Base-by-base conservation (phyloP, 495 filamentous ascomycete genomes). In the Friedmanniomyces endolithicus region DNA sequence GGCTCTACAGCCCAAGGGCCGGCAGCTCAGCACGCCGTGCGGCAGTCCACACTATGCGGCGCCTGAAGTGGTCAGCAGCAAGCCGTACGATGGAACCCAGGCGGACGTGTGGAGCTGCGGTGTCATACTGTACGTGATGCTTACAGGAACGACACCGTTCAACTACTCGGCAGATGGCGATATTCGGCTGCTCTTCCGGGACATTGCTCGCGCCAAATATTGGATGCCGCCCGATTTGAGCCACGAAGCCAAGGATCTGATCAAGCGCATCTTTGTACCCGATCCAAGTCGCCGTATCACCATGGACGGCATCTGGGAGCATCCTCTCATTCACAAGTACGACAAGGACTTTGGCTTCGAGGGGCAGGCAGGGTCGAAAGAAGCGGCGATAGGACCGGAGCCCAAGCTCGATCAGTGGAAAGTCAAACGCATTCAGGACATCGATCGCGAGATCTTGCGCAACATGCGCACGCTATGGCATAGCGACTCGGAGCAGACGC, bases 1-100 rank as follows among this genome's bases (percentile, higher is more conserved):
- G 17, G 89, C 88, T 12, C 71, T 97, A 27, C 90, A 96, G 59
- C 90, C 94, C 25, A 72, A 75, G 14, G 78, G 76, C 23, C 79
- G 86, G 58, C 80, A 79, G 69, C 74, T 99, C 34, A 83, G 76
- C 35, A 95, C 90, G 0, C 87, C 90, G 1, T 99, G 92, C 63
- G 92, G 92, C 40, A 97, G 94, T 56, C 90, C 90, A 4, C 92
- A 97, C 68, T 97, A 97, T 62, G 89, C 88, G 2, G 88, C 92
- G 0, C 92, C 92, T 0, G 92, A 99, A 66, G 79, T 99, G 44
- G 82, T 95, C 24, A 72, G 77, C 27, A 78, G 77, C 11, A 67
- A 73, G 23, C 70, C 70, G 23, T 99, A 99, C 64, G 82, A 86
- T 57, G 94, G 90, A 17, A 82, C 84, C 50, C 80, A 78, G 61